Conservation (phyloP, 2,329 filamentous ascomycete species). For the Stagonosporopsis vannaccii region DNA sequence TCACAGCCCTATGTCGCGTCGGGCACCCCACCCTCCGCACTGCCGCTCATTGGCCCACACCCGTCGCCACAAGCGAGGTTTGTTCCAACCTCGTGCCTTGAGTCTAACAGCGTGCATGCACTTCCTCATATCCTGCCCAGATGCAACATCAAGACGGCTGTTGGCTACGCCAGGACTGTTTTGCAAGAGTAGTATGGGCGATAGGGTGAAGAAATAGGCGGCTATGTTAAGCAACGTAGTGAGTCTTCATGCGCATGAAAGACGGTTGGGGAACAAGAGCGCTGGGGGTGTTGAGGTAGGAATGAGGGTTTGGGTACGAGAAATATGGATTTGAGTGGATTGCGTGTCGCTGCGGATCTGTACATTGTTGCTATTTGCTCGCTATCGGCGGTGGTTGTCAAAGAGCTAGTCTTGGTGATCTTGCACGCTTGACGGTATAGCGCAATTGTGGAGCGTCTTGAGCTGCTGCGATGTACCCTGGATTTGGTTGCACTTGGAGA, state of each 20-base stretch:
- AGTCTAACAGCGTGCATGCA: neutral
- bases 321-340: neutral
- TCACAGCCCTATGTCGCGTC: neutral
- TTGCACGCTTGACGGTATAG: neutral
- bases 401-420: neutral
- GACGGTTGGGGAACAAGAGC: neutral
- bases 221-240: neutral
- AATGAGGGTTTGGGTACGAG: neutral
- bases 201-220: neutral
- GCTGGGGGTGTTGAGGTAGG: neutral
- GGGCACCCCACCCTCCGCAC: neutral
- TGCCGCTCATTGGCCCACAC: neutral
- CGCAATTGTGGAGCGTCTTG: too few species aligned
- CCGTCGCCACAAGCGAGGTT: conserved; percentile 6
- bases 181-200: neutral
- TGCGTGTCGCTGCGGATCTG: neutral
- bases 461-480: neutral
- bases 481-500: neutral
- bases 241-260: neutral
- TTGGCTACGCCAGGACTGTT: neutral
- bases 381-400: neutral
- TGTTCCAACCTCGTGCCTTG: conserved; percentile 1
- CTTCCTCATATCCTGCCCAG: neutral
- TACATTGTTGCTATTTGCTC: neutral
- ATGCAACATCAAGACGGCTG: neutral